phyloP scores from a whole-genome alignment of 177 flowering plant genomes.

The Vitis hybrid region DNA sequence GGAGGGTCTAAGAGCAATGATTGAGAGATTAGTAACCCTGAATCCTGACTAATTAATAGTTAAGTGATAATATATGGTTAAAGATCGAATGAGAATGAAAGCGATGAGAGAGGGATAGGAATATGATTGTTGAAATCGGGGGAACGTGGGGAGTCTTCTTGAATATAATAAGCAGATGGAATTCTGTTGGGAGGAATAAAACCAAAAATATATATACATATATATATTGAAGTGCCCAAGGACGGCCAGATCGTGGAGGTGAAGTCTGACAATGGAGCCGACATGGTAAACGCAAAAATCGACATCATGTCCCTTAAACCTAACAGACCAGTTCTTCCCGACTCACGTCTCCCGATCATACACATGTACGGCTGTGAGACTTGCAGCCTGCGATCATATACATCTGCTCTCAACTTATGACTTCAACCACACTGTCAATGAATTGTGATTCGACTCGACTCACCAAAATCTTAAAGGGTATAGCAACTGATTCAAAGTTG shows the following conservation, averaged over 20 bases:
- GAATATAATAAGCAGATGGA: constrained; percentile 17
- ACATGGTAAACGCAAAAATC: constrained; percentile 31
- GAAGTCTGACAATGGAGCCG: constrained; percentile 24
- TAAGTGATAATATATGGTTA: neutral
- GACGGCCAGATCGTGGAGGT: constrained; percentile 44
- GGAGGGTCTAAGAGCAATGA: constrained; percentile 27
- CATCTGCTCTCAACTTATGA: too few relatives aligned
- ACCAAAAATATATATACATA: neutral
- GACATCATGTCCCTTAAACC: too few relatives aligned
- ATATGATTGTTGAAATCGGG: constrained; percentile 6
- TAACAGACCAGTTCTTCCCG: too few relatives aligned
- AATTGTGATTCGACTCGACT: too few relatives aligned
- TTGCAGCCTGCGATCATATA: too few relatives aligned
- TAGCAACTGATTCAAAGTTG: too few relatives aligned
- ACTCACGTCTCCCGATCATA: too few relatives aligned
- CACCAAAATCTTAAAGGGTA: too few relatives aligned
- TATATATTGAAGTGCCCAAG: neutral
- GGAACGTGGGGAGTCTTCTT: constrained; percentile 39
- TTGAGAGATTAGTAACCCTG: constrained; percentile 15
- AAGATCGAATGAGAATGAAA: neutral
- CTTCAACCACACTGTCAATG: too few relatives aligned
- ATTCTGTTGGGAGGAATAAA: constrained; percentile 23
- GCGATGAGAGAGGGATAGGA: too few relatives aligned
- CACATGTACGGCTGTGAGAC: too few relatives aligned
- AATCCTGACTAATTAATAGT: constrained; percentile 11